Conservation (phyloP, 352 stramenopile genomes). For the Globisporangium spiculum region DNA sequence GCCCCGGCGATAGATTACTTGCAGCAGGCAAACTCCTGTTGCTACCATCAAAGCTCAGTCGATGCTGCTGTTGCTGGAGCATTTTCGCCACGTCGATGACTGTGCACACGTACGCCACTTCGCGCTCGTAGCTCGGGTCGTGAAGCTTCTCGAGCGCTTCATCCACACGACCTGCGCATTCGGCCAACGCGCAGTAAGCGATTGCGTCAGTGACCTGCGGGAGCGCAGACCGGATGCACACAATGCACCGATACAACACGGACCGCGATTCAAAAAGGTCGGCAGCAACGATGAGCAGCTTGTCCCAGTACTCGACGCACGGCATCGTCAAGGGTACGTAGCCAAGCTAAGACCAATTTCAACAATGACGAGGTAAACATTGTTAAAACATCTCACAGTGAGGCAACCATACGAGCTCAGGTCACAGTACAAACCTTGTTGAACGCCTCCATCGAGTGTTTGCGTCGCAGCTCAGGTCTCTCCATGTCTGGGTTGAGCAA, state of each 20-base stretch:
- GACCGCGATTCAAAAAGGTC: constrained; percentile 52
- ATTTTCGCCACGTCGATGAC: constrained; percentile 43
- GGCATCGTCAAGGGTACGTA: constrained; percentile 49
- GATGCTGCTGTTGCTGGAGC: constrained; percentile 14
- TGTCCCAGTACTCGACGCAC: constrained; percentile 61
- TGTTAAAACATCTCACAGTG: background rate
- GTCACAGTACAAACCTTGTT: constrained; percentile 26
- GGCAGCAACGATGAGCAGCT: constrained; percentile 34
- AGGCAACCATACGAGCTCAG: background rate
- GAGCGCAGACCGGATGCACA: constrained; percentile 36
- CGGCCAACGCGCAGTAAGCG: constrained; percentile 58
- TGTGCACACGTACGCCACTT: constrained; percentile 55
- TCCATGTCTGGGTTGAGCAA: constrained; percentile 45
- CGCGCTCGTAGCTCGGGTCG: constrained; percentile 48
- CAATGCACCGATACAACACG: constrained; percentile 37
- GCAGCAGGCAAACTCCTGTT: background rate
- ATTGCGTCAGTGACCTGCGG: constrained; percentile 46
- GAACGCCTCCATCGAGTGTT: constrained; percentile 65
- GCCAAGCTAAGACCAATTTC: constrained; percentile 30
- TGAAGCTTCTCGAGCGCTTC: constrained; percentile 53
- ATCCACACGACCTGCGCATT: constrained; percentile 44
- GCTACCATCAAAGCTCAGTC: constrained; percentile 16
- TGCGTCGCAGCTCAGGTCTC: constrained; percentile 45
- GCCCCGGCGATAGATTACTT: background rate
- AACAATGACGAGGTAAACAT: background rate